Evolutionary conservation across 495 filamentous ascomycete genomes (phyloP), one percentile per base, ranked within the genome.

Genomic region (Astrothelium subdiscretum): DNA sequence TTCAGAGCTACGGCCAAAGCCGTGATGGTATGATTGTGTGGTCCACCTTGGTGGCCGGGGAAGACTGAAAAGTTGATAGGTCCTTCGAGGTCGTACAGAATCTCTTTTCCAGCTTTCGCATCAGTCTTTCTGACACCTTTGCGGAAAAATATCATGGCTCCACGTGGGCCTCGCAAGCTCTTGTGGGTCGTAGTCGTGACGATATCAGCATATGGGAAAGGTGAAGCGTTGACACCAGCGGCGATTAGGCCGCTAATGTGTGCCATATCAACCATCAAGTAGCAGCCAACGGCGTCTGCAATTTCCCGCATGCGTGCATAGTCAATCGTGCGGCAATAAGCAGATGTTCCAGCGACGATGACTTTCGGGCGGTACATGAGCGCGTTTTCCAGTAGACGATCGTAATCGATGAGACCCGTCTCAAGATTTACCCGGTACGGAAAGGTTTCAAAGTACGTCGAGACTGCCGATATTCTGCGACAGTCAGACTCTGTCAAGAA

Each of bases 111-210:
- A 64, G 87, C 91, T 80, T 96, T 96, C 59, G 82, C 76, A 71
- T 96, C 86, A 27, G 86, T 87, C 73, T 85, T 82, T 61, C 94
- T 83, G 40, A 97, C 85, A 58, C 94, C 94, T 69, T 88, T 91
- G 64, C 94, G 88, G 83, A 85, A 97, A 82, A 98, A 98, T 75
- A 98, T 98, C 86, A 98, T 90, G 61, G 94, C 94, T 48, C 94
- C 94, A 44, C 94, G 86, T 22, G 94, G 94, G 13, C 94, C 94
- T 65, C 94, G 89, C 26, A 98, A 81, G 40, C 90, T 95, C 78
- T 98, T 98, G 82, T 98, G 94, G 44, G 88, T 95, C 44, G 94
- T 98, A n/a, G 94, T 98, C 42, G 94, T 97, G 62, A 98, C 95
- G 57, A 98, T 85, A 70, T 98, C 94, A 51, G 89, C 88, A 76